Base-by-base conservation (phyloP, 2,329 filamentous ascomycete species). In the Sarocladium kiliense region DNA sequence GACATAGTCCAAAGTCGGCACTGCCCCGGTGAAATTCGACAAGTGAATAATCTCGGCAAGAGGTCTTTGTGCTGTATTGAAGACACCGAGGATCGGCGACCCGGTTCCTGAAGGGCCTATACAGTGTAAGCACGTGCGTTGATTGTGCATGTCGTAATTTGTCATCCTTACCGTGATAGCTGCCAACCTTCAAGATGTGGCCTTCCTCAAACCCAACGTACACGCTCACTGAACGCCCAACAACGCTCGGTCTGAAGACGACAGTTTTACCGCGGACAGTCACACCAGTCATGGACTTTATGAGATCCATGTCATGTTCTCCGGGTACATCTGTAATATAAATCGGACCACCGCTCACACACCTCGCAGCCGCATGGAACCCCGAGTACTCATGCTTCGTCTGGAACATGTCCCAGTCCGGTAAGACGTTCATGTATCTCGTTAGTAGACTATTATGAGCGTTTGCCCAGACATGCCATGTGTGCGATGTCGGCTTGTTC, bases 381-480 rank as follows among this genome's bases (percentile, higher is more conserved):
- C 80, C 82, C 0, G 88, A 88, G 67, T 89, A 96, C 23, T 77
- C 73, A 58, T 85, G 80, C 1, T 74, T 72, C 1, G 83, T 85
- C 62, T 86, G 84, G 64, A 87, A 87, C 84, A 87, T 86, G 61
- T 87, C 84, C 81, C 83, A 87, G 68, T 97, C 92, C 0, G 94
- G 93, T 1, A 97, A 72, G 1, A 91, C 82, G 62, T 97, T 96
- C 30, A 97, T 77, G 64, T 94, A 87, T 59, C 90, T 85, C 2
- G 88, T 92, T 14, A 97, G 76, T 1, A 97, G 77, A 30, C 84
- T 79, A 67, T 96, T 97, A 70, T 97, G 89, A 0, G 93, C 93
- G 66, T 97, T 99, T 59, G 87, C 84, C 77, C 95, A 99, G 34
- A 97, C 81, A 68, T 99, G 94, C 93, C 94, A 99, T 0, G 92